Evolutionary conservation across 2,329 filamentous ascomycete genomes (phyloP).

Genomic region (Colletotrichum kahawae): DNA sequence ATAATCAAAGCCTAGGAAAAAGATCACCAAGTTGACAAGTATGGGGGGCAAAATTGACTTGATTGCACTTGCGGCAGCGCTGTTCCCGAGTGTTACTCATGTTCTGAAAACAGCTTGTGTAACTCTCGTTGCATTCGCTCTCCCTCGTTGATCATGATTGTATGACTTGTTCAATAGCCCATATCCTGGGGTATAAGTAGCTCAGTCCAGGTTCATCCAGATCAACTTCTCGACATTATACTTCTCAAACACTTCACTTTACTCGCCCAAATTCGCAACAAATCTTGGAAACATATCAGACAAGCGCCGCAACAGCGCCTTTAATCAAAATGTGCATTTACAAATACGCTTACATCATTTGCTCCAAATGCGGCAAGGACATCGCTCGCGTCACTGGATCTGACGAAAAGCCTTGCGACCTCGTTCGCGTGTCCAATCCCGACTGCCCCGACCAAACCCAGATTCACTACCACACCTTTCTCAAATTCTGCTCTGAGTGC

Average conservation of each 20-base stretch:
- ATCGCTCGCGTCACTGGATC: not conserved
- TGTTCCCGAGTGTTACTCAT: not conserved
- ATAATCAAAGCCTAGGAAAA: too few species aligned
- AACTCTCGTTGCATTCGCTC: not conserved
- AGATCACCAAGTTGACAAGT: too few species aligned
- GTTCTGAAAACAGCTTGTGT: not conserved
- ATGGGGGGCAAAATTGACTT: too few species aligned
- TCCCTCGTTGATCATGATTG: not conserved
- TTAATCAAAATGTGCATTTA: not conserved
- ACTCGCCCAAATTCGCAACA: not conserved
- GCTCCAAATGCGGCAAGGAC: not conserved
- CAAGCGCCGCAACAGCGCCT: not conserved
- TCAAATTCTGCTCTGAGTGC: not conserved
- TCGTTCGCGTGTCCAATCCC: not conserved
- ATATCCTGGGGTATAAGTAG: not conserved
- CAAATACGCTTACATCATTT: not conserved
- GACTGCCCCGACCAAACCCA: not conserved
- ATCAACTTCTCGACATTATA: not conserved
- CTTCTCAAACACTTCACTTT: not conserved
- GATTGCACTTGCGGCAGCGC: too few species aligned
- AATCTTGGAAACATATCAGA: not conserved
- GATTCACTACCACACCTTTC: not conserved
- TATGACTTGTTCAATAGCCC: not conserved
- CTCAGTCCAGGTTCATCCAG: rapidly evolving
- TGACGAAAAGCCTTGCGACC: not conserved